Percentiles rank a stretch among this genome's conserved stretches.
These are phyloP conservation scores for Mollisiaceae sp. DNA, from an alignment of 2,329 filamentous ascomycete species.

Conservation along the genomic window DNA sequence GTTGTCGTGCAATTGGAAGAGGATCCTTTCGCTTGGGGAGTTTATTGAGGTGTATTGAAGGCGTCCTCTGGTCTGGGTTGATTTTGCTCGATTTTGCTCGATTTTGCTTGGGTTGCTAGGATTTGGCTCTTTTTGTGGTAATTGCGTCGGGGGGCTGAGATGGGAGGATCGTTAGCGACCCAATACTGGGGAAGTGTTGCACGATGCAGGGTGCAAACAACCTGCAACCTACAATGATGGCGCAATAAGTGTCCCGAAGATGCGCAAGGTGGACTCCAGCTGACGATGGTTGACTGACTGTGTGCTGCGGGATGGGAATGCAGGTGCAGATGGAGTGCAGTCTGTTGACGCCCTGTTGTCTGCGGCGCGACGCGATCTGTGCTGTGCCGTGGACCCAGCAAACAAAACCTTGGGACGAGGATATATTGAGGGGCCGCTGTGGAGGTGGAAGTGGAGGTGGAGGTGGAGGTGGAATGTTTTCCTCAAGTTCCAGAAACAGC, in stretches of 20 bases:
- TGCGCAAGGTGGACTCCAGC: not conserved
- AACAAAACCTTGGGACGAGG: not conserved
- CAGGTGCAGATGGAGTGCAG: not conserved
- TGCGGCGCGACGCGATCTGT: not conserved
- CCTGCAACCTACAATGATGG: conserved; percentile 2
- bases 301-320: not conserved
- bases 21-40: not conserved
- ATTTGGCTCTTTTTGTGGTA: conserved; percentile 1
- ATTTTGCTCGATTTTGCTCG: too few species aligned
- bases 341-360: not conserved
- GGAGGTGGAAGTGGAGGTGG: too few species aligned
- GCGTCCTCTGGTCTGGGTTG: too few species aligned
- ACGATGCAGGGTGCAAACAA: not conserved
- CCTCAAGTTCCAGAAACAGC: not conserved
- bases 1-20: not conserved
- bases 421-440: not conserved
- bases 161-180: not conserved
- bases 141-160: conserved; percentile 6
- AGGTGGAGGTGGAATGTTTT: too few species aligned
- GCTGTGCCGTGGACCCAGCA: not conserved
- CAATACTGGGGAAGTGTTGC: conserved; percentile 2
- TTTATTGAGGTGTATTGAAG: too few species aligned
- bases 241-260: not conserved
- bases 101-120: too few species aligned
- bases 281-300: not conserved